A percentile compares a stretch with the other conserved stretches of the same genome.
These are phyloP conservation scores for Penicillium griseofulvum DNA, from an alignment of 2,329 filamentous ascomycete genomes.

Conservation along the genomic window DNA sequence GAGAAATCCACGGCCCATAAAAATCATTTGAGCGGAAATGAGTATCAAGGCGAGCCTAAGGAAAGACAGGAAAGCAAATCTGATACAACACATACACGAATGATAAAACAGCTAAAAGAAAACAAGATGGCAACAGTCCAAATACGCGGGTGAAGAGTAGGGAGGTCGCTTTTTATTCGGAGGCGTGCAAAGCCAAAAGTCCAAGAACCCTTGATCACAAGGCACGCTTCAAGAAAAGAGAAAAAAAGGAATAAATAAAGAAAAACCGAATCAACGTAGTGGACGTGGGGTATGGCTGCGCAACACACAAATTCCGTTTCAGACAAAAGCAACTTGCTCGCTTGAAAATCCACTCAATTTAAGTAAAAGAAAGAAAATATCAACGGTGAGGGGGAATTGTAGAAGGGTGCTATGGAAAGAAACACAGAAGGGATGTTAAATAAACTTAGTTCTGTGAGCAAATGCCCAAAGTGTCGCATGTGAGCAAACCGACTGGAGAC, in stretches of 20 bases:
- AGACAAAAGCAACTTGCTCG: conserved; percentile 40
- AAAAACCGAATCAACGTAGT: conserved; percentile 35
- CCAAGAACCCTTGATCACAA: conserved; percentile 32
- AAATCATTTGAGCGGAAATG: conserved; percentile 13
- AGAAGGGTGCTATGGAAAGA: conserved; percentile 19
- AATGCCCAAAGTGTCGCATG: conserved; percentile 9
- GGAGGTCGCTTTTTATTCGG: conserved; percentile 37
- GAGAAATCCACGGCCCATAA: conserved; percentile 14
- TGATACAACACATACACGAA: conserved; percentile 20
- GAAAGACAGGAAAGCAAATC: conserved; percentile 16
- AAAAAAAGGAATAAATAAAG: conserved; percentile 20
- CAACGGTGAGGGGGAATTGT: conserved; percentile 18
- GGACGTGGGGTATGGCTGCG: conserved; percentile 47
- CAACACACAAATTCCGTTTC: conserved; percentile 45
- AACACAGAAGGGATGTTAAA: conserved; percentile 19
- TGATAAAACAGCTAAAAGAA: conserved; percentile 20
- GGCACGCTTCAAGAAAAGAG: conserved; percentile 31
- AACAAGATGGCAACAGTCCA: conserved; percentile 19
- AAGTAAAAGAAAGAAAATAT: conserved; percentile 25
- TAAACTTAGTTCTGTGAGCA: conserved; percentile 12
- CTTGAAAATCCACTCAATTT: conserved; percentile 40
- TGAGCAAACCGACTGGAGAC: conserved; percentile 7
- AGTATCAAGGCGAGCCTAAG: conserved; percentile 25
- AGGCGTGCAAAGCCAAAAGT: conserved; percentile 32
- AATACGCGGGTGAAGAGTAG: conserved; percentile 26